Base-by-base conservation (phyloP, 2,329 filamentous ascomycete genomes). In the Aspergillus sergii region DNA sequence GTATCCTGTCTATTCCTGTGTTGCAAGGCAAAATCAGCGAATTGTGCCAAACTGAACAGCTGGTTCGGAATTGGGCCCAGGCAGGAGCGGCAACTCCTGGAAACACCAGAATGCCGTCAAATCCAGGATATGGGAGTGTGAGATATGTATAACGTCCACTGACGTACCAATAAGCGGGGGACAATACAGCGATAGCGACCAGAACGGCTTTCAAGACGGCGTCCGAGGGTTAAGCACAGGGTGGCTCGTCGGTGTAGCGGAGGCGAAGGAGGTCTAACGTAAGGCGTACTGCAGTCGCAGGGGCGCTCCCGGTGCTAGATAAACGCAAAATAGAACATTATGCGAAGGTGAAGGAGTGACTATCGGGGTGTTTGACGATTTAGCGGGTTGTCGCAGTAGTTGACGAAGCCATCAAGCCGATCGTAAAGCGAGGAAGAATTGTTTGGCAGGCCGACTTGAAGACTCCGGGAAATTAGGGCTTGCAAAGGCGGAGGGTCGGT, bases 391-490 rank as follows among this genome's bases (percentile, higher is more conserved):
- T 57, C 34, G 57, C 45, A 51, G 48, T 34, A 62, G 54, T 32
- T 59, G 41, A 34, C 16, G 54, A 58, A 51, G 59, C 58, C 51
- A 59, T 55, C 23, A 62, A 39, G 28, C 26, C 45, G 57, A 61
- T 41, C 55, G 54, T 62, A 43, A 59, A 60, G 43, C 46, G 60
- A 64, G 63, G 58, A 58, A 63, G 64, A 66, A 66, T 60, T 66
- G 64, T 68, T 65, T 65, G 64, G 60, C 66, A 66, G 65, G 50
- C 65, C 62, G 60, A 68, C 62, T 57, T 63, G 64, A 67, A 64
- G 66, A 64, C 57, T 61, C 65, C 64, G 68, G 71, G 73, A 71
- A 77, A 76, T 78, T 79, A 78, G 76, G 76, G 76, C 75, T 78
- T 72, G 69, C 61, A 63, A 64, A 64, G 67, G 65, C 66, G 64